Base-by-base conservation (phyloP, 73 alveolate species). In the Urostyla sp. region DNA sequence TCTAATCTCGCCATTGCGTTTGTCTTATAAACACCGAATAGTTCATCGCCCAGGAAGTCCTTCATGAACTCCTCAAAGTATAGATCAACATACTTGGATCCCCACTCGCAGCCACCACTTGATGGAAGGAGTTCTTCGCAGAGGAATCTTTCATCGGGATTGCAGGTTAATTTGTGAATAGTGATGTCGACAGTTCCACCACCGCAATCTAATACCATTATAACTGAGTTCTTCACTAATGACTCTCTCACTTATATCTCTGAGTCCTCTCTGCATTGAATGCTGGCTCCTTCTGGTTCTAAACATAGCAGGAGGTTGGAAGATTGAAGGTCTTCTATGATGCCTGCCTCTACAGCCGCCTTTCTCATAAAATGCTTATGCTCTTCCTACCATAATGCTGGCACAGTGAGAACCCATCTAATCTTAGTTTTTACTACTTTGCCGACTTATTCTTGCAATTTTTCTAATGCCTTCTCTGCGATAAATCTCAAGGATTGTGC, bases 61-160 rank as follows among this genome's bases (percentile, higher is more conserved):
- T 93, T 94, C 30, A 96, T 76, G 91, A 93, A 96, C 56, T 95
- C 93, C 53, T 96, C 99, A 77, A 96, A 96, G 84, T 96, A 93
- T 37, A 81, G 76, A 91, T 96, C 99, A 10, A 96, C 99, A 89
- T 93, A 96, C 75, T 96, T 96, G 13, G 98, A 89, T 1, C 99
- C 99, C 99, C 99, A 96, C 87, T 96, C 99, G 67, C 99, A 96
- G 4, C 99, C 99, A 6, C 99, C 99, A 30, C 96, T 83, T 11
- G 98, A 91, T 34, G 99, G 99, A 36, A 96, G 81, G 8, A 93
- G 88, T 61, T 96, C 99, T 78, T 96, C 97, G 79, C 99, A 95
- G 67, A 96, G 80, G 75, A 96, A 96, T 46, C 84, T 93, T 66
- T 96, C 99, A 77, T 80, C 90, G 6, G 98, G 98, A 24, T 96